Evolutionary conservation across 2,329 filamentous ascomycete genomes (phyloP).

Genomic region (Fusarium sp.): DNA sequence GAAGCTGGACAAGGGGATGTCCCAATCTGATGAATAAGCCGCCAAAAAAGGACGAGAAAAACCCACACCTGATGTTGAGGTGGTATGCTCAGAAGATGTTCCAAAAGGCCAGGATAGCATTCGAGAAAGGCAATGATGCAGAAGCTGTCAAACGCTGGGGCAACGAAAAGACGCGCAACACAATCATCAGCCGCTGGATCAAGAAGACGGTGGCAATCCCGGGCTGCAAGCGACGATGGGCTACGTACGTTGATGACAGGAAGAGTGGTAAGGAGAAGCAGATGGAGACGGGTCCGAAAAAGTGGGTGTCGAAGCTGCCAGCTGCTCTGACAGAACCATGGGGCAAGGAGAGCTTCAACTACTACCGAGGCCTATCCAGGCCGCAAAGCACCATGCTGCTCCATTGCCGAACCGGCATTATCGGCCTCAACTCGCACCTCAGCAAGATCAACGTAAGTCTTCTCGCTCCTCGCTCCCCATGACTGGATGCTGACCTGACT

Average conservation of each 20-base stretch:
- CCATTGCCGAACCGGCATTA: constrained; percentile 19
- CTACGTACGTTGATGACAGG: background rate
- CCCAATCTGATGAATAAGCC: background rate
- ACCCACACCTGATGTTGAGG: background rate
- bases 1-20: background rate
- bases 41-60: background rate
- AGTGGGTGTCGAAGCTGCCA: background rate
- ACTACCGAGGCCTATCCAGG: background rate
- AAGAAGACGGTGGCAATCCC: constrained; percentile 7
- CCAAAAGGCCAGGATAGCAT: too few species aligned
- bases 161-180: background rate
- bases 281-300: too few species aligned
- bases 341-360: background rate
- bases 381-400: constrained; percentile 20
- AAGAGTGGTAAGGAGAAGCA: too few species aligned
- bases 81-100: background rate
- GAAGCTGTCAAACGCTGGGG: background rate
- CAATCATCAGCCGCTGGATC: constrained; percentile 3
- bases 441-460: background rate
- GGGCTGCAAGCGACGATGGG: background rate
- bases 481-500: background rate
- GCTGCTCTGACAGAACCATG: background rate
- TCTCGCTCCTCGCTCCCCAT: background rate
- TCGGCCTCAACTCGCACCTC: constrained; percentile 15
- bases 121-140: background rate